Evolutionary conservation across 2,329 filamentous ascomycete species (phyloP), one percentile per base, ranked within the genome.

Genomic region (Colletotrichum salicis): DNA sequence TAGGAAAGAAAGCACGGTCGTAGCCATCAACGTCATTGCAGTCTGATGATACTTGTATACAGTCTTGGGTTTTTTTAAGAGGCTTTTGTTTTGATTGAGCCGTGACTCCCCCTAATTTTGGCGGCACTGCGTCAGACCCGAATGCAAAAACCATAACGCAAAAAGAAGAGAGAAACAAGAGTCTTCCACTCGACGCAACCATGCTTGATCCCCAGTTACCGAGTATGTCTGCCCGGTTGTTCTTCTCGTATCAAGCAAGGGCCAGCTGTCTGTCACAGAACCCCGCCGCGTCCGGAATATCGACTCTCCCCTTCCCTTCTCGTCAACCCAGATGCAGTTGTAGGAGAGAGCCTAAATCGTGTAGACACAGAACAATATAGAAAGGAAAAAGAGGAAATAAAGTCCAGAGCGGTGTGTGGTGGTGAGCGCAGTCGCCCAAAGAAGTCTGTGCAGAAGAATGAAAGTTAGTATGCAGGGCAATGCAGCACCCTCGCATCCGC

Each of bases 1-100:
- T 11, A 11, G 24, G 15, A 35, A 15, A 19, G 24, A 27, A n/a
- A 45, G 12, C 4, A 4, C 15, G 11, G 35, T 31, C 10, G 33
- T 54, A 55, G 51, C 29, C 48, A 22, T 24, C 5, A 13, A 27
- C 15, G 12, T n/a, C 22, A 48, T 51, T 55, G 41, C 69, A 55
- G 52, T 69, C 33, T 63, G 69, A 64, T 52, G 54, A 55, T 63
- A 33, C 37, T 41, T 71, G 65, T 71, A 69, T 71, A 69, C 69
- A 64, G 54, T 71, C 64, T 71, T 71, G 19, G 57, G 58, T 71
- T 54, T 63, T 48, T 63, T 35, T 41, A 41, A 31, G 45, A 52
- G 54, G 58, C 58, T 29, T 64, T 31, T 54, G 35, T 58, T 63
- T 31, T 41, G 63, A 13, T 48, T 59, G 31, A 69, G 54, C 59